Conservation (phyloP, 2,329 filamentous ascomycete species). For the Huntiella bhutanensis region DNA sequence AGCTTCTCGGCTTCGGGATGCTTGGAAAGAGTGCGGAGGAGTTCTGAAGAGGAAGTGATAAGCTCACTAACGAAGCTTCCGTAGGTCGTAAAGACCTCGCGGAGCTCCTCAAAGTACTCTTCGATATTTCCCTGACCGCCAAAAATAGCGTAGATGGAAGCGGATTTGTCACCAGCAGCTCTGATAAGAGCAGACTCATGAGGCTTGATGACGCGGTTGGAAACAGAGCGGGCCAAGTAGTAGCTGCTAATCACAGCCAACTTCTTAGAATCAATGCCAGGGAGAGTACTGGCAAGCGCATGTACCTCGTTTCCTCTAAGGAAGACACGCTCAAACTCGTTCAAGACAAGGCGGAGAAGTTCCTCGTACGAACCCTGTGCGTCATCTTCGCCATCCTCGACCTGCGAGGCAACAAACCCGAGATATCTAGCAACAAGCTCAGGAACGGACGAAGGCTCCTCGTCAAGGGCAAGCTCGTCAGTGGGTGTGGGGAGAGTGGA, state of each 20-base stretch:
- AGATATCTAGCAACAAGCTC: slow-evolving; percentile 91
- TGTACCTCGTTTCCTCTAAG: slow-evolving; percentile 93
- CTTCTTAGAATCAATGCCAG: slow-evolving; percentile 87
- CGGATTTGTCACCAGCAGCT: slow-evolving; percentile 66
- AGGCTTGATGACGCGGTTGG: slow-evolving; percentile 69
- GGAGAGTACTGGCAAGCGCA: slow-evolving; percentile 64
- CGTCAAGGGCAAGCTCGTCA: slow-evolving; percentile 92
- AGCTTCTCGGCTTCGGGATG: slow-evolving; percentile 83
- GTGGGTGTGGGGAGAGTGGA: slow-evolving; percentile 74
- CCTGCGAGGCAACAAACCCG: slow-evolving; percentile 71
- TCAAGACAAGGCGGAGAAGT: slow-evolving; percentile 76
- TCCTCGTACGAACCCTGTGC: slow-evolving; percentile 76
- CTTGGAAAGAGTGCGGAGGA: slow-evolving; percentile 68
- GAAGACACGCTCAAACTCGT: slow-evolving; percentile 92
- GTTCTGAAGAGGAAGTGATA: slow-evolving; percentile 60
- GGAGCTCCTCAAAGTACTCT: slow-evolving; percentile 96
- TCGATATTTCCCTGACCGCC: slow-evolving; percentile 98
- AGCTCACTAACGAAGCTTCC: slow-evolving; percentile 78
- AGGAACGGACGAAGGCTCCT: slow-evolving; percentile 89
- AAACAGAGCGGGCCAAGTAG: slow-evolving; percentile 70
- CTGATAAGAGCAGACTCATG: slow-evolving; percentile 88
- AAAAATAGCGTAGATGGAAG: slow-evolving; percentile 82
- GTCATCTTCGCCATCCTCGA: slow-evolving; percentile 84
- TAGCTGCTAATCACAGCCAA: slow-evolving; percentile 76
- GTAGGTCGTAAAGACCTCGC: slow-evolving; percentile 81